Evolutionary conservation across 805 yeast genomes (phyloP), one percentile per base, ranked within the genome.

Genomic region (Saccharomyces jurei): DNA sequence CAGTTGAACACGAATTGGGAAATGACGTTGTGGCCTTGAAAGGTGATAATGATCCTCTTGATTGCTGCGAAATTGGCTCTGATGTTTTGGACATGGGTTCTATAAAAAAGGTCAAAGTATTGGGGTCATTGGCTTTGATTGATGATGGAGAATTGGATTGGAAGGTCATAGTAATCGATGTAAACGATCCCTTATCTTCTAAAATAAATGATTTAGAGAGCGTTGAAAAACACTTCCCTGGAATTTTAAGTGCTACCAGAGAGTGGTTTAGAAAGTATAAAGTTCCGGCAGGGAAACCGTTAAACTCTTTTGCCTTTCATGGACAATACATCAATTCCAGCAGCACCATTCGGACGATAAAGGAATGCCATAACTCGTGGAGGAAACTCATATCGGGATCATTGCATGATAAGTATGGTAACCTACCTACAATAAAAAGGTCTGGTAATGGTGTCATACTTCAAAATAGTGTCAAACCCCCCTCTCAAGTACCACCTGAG

Each of bases 121-220:
- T 87, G 55, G 94, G 94, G 52, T 84, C 87, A 47, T 73, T 87
- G 73, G 94, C 90, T 4, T 74, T 87, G 63, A 82, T 87, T 56
- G 95, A 87, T 64, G 97, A 91, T 72, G 97, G 97, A 62, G 99
- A 94, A 75, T 80, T 96, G 55, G 99, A 92, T 75, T 92, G 98
- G 98, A 89, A 89, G 72, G 77, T 89, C 31, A 80, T 89, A 55
- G 89, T 79, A 21, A 85, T 89, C 54, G 84, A 85, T 64, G 73
- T 76, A 30, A 73, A 77, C 52, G 95, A 88, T 68, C 85, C 87
- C 49, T 66, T 85, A 65, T 84, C 89, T 26, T 55, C 74, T 5
- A 74, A 80, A 59, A 68, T 89, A 54, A 75, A 83, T 63, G 83
- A 79, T 66, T 77, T 89, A 49, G 74, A 76, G 56, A 96, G 88